These are phyloP conservation scores for Fonsecaea pedrosoi DNA, from an alignment of 2,329 filamentous ascomycete genomes.

Conservation along the genomic window DNA sequence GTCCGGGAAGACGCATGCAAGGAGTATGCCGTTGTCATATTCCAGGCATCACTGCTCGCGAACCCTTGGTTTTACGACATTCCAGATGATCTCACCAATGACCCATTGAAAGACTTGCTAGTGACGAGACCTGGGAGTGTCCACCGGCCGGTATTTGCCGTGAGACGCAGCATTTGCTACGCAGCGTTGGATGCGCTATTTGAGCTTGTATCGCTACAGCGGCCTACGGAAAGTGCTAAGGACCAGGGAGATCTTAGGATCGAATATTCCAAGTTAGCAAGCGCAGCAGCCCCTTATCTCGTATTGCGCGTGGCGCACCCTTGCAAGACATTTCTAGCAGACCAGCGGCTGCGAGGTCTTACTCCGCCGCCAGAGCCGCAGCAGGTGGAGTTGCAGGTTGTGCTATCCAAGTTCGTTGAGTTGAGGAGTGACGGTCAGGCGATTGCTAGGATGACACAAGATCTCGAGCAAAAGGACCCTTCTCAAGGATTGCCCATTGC, in stretches of 20 bases:
- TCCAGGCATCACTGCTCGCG: conserved; percentile 83
- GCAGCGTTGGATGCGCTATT: conserved; percentile 82
- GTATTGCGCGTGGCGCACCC: conserved; percentile 81
- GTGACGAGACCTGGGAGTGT: conserved; percentile 74
- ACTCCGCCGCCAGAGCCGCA: conserved; percentile 89
- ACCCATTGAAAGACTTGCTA: conserved; percentile 69
- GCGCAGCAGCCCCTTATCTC: conserved; percentile 78
- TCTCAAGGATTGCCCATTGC: neutral
- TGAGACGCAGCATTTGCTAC: conserved; percentile 76
- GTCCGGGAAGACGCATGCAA: conserved; percentile 61
- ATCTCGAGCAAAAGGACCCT: neutral
- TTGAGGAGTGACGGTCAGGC: conserved; percentile 73
- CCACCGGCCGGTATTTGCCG: conserved; percentile 67
- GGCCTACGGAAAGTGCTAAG: neutral
- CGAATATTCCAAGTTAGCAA: conserved; percentile 62
- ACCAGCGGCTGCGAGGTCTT: conserved; percentile 85
- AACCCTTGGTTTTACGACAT: conserved; percentile 68
- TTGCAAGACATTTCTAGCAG: conserved; percentile 83
- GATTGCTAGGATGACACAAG: conserved; percentile 51
- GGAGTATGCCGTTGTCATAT: conserved; percentile 76
- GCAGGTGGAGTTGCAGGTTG: conserved; percentile 75
- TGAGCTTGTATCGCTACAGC: conserved; percentile 58
- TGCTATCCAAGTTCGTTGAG: conserved; percentile 70
- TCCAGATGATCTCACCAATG: conserved; percentile 53
- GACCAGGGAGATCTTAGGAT: neutral